Conservation (phyloP, 2,329 filamentous ascomycete genomes). For the Penicillium nordicum region DNA sequence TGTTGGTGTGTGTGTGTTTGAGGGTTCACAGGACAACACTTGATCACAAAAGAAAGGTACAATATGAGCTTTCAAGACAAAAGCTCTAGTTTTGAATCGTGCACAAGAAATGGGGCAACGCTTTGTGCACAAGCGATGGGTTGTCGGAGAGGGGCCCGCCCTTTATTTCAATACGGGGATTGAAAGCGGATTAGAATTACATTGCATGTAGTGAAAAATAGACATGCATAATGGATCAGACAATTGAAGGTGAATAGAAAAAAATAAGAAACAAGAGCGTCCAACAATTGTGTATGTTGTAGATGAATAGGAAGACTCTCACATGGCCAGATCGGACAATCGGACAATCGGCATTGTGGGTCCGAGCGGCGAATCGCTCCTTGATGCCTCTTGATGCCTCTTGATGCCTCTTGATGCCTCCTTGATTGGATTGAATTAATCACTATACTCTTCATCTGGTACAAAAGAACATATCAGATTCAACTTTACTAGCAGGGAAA, state of each 20-base stretch:
- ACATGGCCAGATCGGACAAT: slow-evolving; percentile 7
- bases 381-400: too few species aligned
- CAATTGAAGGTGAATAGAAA: slow-evolving; percentile 1
- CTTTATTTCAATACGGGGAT: slow-evolving; percentile 7
- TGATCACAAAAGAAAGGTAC: neutral
- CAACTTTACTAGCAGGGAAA: neutral
- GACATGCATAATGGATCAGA: neutral
- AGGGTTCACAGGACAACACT: neutral
- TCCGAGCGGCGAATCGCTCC: slow-evolving; percentile 9
- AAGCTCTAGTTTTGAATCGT: neutral
- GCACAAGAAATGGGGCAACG: neutral
- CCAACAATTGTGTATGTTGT: too few species aligned
- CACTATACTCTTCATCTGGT: neutral
- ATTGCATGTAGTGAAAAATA: slow-evolving; percentile 7
- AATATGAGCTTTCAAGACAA: neutral
- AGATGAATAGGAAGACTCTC: neutral
- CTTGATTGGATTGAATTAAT: neutral
- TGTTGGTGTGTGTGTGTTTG: slow-evolving; percentile 2
- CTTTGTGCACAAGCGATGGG: slow-evolving; percentile 2
- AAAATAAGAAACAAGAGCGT: neutral
- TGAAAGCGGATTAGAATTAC: slow-evolving; percentile 9
- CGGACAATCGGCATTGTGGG: slow-evolving; percentile 9
- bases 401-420: too few species aligned
- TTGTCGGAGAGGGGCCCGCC: slow-evolving; percentile 9
- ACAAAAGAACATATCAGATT: neutral